Evolutionary conservation across 2,329 filamentous ascomycete species (phyloP).

Genomic region (Aureobasidium zeae): DNA sequence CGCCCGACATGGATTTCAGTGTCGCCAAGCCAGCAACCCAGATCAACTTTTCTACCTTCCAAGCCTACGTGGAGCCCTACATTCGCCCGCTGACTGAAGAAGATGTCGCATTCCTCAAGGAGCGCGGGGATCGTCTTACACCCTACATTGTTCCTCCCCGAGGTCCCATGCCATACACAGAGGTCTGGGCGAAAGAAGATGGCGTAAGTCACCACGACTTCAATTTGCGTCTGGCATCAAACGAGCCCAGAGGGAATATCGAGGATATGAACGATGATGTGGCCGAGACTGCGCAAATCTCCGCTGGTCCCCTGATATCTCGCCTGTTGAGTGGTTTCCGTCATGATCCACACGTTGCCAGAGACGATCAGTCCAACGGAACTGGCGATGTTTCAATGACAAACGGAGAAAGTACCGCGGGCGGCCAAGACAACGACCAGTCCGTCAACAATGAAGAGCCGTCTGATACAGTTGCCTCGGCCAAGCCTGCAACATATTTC

Average conservation of each 20-base stretch:
- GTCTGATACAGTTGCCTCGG: conserved; percentile 36
- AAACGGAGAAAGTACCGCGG: conserved; percentile 35
- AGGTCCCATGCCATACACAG: conserved; percentile 75
- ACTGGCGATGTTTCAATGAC: conserved; percentile 34
- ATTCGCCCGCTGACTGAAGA: conserved; percentile 86
- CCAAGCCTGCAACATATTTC: conserved; percentile 63
- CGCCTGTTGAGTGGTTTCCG: conserved; percentile 73
- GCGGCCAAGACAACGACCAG: conserved; percentile 28
- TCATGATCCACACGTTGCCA: conserved; percentile 56
- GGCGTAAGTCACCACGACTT: conserved; percentile 66
- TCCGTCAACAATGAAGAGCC: conserved; percentile 20
- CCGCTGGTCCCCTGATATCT: conserved; percentile 74
- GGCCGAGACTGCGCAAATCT: conserved; percentile 82
- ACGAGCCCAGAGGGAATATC: conserved; percentile 74
- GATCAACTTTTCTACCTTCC: conserved; percentile 87
- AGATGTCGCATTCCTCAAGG: conserved; percentile 83
- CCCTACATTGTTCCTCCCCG: conserved; percentile 82
- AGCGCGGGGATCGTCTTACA: conserved; percentile 68
- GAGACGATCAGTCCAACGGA: conserved; percentile 41
- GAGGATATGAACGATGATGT: conserved; percentile 79
- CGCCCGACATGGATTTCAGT: conserved; percentile 92
- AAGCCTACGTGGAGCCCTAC: conserved; percentile 84
- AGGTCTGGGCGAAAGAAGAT: conserved; percentile 92
- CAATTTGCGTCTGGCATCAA: conserved; percentile 57
- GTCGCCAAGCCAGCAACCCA: conserved; percentile 88